Evolutionary conservation across 371 early-diverging fungal species (phyloP).

Genomic region (Cokeromyces recurvatus): DNA sequence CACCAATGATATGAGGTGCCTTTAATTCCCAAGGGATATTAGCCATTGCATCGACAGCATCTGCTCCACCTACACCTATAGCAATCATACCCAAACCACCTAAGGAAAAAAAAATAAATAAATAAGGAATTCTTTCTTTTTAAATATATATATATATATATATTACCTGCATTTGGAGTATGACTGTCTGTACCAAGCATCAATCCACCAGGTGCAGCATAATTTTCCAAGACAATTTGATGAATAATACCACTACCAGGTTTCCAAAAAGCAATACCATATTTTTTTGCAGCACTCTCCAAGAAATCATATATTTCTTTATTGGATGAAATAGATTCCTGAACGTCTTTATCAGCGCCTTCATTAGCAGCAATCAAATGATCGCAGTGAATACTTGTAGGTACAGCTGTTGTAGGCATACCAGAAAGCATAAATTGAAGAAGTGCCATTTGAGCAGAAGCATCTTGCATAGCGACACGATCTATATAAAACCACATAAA

Average conservation of each 20-base stretch:
- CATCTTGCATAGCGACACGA: constrained; percentile 82
- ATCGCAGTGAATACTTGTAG: constrained; percentile 90
- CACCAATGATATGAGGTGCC: constrained; percentile 91
- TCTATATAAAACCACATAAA: constrained; percentile 41
- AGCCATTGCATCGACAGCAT: constrained; percentile 95
- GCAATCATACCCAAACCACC: constrained; percentile 92
- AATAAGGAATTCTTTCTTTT: constrained; percentile 7
- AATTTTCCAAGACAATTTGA: constrained; percentile 92
- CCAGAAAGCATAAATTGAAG: constrained; percentile 91
- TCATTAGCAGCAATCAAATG: constrained; percentile 83
- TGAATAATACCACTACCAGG: constrained; percentile 91
- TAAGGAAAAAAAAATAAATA: constrained; percentile 39
- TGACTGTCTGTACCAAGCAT: constrained; percentile 90
- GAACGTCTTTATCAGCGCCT: constrained; percentile 75
- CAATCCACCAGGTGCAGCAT: constrained; percentile 86
- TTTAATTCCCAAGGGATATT: constrained; percentile 93
- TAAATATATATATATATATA: neutral
- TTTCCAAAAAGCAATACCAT: constrained; percentile 88
- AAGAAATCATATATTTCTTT: constrained; percentile 88
- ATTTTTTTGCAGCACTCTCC: constrained; percentile 71
- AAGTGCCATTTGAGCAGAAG: constrained; percentile 87
- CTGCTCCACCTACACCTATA: constrained; percentile 94
- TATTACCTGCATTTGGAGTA: constrained; percentile 66
- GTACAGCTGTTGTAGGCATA: constrained; percentile 81
- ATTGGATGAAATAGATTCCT: constrained; percentile 61